Percentiles rank a stretch among this genome's conserved stretches.
phyloP scores from a whole-genome alignment of 495 filamentous ascomycete species.

The Evernia prunastri region DNA sequence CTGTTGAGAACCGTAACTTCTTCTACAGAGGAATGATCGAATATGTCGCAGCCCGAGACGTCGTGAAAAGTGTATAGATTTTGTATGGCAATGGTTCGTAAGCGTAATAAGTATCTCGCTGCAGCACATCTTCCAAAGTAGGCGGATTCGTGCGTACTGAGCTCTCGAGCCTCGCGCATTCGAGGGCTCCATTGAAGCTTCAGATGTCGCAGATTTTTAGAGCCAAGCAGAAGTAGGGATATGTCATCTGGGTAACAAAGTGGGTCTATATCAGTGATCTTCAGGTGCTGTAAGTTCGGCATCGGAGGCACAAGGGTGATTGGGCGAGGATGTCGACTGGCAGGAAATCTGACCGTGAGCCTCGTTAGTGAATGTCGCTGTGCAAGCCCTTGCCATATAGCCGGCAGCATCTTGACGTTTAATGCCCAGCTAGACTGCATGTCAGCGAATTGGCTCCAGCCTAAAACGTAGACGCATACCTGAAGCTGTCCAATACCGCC shows the following conservation, averaged over 20 bases:
- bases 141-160: constrained; percentile 46
- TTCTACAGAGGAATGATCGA: constrained; percentile 39
- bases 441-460: constrained; percentile 7
- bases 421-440: constrained; percentile 47
- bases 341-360: constrained; percentile 51
- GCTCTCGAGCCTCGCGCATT: constrained; percentile 53
- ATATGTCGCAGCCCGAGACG: constrained; percentile 37
- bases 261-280: constrained; percentile 55
- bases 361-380: constrained; percentile 45
- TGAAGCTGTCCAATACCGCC: constrained; percentile 48
- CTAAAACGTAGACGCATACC: constrained; percentile 25
- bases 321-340: constrained; percentile 50
- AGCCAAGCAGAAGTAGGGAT: constrained; percentile 46
- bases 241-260: constrained; percentile 62
- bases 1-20: constrained; percentile 48
- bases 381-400: constrained; percentile 50
- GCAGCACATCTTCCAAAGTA: constrained; percentile 51
- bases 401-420: constrained; percentile 56
- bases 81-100: constrained; percentile 47
- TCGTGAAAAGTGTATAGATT: constrained; percentile 53
- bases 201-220: constrained; percentile 48
- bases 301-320: constrained; percentile 52
- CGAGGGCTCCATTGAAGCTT: constrained; percentile 56
- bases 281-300: constrained; percentile 46
- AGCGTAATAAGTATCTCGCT: constrained; percentile 37